A percentile compares a stretch with the other conserved stretches of the same genome.
Conservation (phyloP, 1,139 yeast genomes). For the Candida sp. region DNA sequence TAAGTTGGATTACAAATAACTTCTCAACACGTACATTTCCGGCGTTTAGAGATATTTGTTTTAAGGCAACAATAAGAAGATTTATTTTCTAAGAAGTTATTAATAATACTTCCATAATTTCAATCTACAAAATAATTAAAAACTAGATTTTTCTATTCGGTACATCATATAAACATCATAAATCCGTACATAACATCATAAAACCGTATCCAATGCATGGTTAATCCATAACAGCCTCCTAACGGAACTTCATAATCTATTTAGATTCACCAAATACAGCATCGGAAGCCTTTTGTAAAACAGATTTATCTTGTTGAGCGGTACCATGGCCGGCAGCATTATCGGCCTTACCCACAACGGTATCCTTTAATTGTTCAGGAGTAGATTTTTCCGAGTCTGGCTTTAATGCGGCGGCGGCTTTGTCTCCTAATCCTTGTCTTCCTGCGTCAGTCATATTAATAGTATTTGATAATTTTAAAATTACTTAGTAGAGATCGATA, state of each 20-base stretch:
- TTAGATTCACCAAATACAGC: constrained; percentile 23
- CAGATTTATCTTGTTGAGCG: constrained; percentile 32
- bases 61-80: too few relatives aligned
- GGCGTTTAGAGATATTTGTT: too few relatives aligned
- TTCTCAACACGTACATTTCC: too few relatives aligned
- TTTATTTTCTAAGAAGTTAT: too few relatives aligned
- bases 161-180: neutral
- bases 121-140: too few relatives aligned
- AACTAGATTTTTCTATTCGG: neutral
- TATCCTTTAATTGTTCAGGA: constrained; percentile 34
- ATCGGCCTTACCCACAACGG: constrained; percentile 32
- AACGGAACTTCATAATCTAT: neutral
- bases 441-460: constrained; percentile 40
- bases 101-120: too few relatives aligned
- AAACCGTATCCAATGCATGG: too few relatives aligned
- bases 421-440: constrained; percentile 42
- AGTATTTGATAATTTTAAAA: neutral
- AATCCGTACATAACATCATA: too few relatives aligned
- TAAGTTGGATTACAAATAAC: too few relatives aligned
- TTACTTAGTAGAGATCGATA: neutral
- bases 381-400: constrained; percentile 43
- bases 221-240: too few relatives aligned
- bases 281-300: constrained; percentile 42
- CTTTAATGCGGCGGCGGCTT: constrained; percentile 31
- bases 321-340: constrained; percentile 32